These are phyloP conservation scores for Cryphonectria parasitica DNA, from an alignment of 2,329 filamentous ascomycete genomes.

Conservation along the genomic window DNA sequence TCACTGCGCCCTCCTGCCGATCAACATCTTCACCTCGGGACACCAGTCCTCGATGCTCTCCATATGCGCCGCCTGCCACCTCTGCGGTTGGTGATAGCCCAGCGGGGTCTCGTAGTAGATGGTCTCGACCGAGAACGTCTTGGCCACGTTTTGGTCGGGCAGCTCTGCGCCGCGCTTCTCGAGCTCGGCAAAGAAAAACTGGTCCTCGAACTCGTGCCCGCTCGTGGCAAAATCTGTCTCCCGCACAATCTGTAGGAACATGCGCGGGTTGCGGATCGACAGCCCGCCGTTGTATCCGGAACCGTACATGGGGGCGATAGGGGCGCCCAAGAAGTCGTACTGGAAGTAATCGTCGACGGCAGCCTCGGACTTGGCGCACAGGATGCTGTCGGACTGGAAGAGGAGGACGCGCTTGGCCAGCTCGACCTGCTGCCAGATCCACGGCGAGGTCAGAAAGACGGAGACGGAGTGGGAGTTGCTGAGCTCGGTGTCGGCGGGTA, in stretches of 20 bases:
- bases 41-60: slow-evolving; percentile 27
- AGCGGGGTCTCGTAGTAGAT: slow-evolving; percentile 37
- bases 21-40: slow-evolving; percentile 30
- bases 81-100: slow-evolving; percentile 35
- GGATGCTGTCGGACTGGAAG: slow-evolving; percentile 41
- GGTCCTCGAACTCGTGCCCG: slow-evolving; percentile 38
- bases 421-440: slow-evolving; percentile 40
- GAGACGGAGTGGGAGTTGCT: slow-evolving; percentile 39
- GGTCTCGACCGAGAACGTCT: slow-evolving; percentile 38
- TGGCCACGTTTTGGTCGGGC: slow-evolving; percentile 34
- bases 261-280: slow-evolving; percentile 38
- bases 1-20: slow-evolving; percentile 26
- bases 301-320: slow-evolving; percentile 33
- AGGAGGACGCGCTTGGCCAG: slow-evolving; percentile 37
- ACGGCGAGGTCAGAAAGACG: slow-evolving; percentile 37
- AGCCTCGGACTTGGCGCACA: slow-evolving; percentile 36
- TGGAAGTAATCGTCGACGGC: slow-evolving; percentile 39
- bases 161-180: slow-evolving; percentile 34
- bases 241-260: slow-evolving; percentile 33
- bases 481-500: slow-evolving; percentile 40
- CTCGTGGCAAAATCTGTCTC: slow-evolving; percentile 30
- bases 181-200: slow-evolving; percentile 39
- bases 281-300: slow-evolving; percentile 40
- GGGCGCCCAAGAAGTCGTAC: slow-evolving; percentile 41
- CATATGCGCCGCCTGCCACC: slow-evolving; percentile 28